These are phyloP conservation scores for Anisodus acutangulus DNA, from an alignment of 257 asterid genomes.

Conservation along the genomic window DNA sequence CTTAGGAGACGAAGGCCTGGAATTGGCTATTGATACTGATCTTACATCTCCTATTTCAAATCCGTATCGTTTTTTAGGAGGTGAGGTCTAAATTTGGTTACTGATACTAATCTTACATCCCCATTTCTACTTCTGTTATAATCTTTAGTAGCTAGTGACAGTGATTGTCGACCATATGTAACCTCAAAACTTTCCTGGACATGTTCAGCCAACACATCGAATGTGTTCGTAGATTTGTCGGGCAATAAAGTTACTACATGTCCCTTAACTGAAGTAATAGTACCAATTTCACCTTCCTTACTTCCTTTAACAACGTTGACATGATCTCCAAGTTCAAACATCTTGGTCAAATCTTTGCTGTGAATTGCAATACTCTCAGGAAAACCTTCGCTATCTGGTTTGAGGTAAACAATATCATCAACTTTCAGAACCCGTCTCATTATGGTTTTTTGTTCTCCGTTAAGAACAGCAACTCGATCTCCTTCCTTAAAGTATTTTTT, in stretches of 20 bases:
- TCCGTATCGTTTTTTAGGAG: not conserved
- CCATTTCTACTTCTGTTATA: not conserved
- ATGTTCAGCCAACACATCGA: slow-evolving; percentile 87
- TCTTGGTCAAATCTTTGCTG: slow-evolving; percentile 79
- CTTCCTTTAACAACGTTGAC: slow-evolving; percentile 86
- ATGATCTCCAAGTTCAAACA: slow-evolving; percentile 85
- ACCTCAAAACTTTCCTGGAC: slow-evolving; percentile 91
- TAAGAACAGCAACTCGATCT: slow-evolving; percentile 75
- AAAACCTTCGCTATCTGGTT: slow-evolving; percentile 70
- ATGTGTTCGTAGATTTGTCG: slow-evolving; percentile 50
- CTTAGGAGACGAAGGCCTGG: not conserved
- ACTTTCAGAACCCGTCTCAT: slow-evolving; percentile 85
- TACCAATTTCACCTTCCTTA: slow-evolving; percentile 86
- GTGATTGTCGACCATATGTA: not conserved
- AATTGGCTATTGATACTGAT: not conserved
- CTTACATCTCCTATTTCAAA: not conserved
- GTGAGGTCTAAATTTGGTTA: not conserved
- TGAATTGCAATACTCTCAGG: slow-evolving; percentile 75
- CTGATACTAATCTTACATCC: not conserved
- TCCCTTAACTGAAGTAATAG: slow-evolving; percentile 88
- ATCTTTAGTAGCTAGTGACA: too few relatives aligned
- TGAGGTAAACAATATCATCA: slow-evolving; percentile 82
- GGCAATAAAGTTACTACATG: slow-evolving; percentile 86
- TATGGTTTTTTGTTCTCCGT: slow-evolving; percentile 79
- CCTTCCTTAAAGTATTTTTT: slow-evolving; percentile 88